These are phyloP conservation scores for Ampelomyces quisqualis DNA, from an alignment of 2,329 filamentous ascomycete species.

Conservation along the genomic window DNA sequence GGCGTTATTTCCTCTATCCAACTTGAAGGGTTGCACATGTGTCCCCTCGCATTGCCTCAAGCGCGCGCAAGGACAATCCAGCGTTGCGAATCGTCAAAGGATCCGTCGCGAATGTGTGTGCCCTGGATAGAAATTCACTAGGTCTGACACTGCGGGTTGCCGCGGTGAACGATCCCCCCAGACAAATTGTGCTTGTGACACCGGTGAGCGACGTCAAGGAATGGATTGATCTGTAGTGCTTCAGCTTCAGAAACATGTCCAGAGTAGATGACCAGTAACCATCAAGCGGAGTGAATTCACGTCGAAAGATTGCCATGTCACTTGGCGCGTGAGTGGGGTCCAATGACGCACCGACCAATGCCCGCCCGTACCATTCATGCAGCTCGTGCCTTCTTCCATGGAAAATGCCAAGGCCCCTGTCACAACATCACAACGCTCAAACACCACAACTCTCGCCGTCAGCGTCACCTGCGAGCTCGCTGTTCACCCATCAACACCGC, in stretches of 20 bases:
- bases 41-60: constrained; percentile 19
- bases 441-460: constrained; percentile 1
- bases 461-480: background rate
- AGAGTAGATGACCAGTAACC: background rate
- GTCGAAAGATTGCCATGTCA: background rate
- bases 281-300: background rate
- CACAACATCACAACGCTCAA: constrained; percentile 1
- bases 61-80: constrained; percentile 20
- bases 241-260: background rate
- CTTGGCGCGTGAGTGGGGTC: background rate
- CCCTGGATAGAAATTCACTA: constrained; percentile 36
- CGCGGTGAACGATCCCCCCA: constrained; percentile 28
- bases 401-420: background rate
- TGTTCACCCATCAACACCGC: constrained; percentile 10
- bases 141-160: constrained; percentile 23
- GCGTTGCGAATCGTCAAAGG: constrained; percentile 15
- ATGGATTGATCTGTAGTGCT: no score
- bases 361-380: background rate
- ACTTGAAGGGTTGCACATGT: constrained; percentile 9
- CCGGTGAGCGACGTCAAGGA: no score
- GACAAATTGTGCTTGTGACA: background rate
- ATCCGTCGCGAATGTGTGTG: constrained; percentile 14
- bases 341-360: background rate
- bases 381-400: background rate
- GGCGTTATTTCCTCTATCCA: constrained; percentile 17